Conservation (phyloP, 2,329 filamentous ascomycete species). For the Microdochium trichocladiopsis region DNA sequence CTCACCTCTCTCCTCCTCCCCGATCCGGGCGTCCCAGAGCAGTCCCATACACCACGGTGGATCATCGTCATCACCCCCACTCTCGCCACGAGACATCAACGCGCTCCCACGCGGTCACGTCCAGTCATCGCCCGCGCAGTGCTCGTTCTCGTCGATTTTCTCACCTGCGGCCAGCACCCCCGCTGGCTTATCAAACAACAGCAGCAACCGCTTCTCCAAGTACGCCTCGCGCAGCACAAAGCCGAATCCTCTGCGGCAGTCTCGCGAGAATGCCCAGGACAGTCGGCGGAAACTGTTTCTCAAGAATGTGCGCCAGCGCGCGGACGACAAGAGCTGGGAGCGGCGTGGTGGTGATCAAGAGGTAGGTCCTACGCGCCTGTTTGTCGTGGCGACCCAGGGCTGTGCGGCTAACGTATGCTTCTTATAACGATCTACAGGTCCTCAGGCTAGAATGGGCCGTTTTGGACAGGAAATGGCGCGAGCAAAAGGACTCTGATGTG, state of each 20-base stretch:
- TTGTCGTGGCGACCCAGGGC: neutral
- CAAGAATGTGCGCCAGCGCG: slow-evolving; percentile 54
- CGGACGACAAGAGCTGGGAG: slow-evolving; percentile 53
- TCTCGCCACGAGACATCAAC: slow-evolving; percentile 36
- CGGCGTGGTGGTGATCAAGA: slow-evolving; percentile 57
- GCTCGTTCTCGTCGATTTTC: slow-evolving; percentile 10
- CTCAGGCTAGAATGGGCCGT: slow-evolving; percentile 34
- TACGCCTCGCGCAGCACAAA: slow-evolving; percentile 50
- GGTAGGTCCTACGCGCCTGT: slow-evolving; percentile 19
- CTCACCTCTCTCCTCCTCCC: slow-evolving; percentile 54
- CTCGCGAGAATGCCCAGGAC: slow-evolving; percentile 56
- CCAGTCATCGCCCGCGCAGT: slow-evolving; percentile 27
- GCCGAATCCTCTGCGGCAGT: slow-evolving; percentile 55
- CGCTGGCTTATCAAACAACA: slow-evolving; percentile 28
- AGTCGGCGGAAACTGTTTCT: slow-evolving; percentile 62
- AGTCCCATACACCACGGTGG: neutral
- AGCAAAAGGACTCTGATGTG: slow-evolving; percentile 29
- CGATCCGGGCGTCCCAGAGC: slow-evolving; percentile 44
- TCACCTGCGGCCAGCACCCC: slow-evolving; percentile 13
- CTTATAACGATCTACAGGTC: slow-evolving; percentile 15
- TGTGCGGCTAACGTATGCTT: neutral
- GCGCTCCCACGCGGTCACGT: slow-evolving; percentile 23
- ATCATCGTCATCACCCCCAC: slow-evolving; percentile 19
- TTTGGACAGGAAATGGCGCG: slow-evolving; percentile 26
- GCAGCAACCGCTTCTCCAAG: slow-evolving; percentile 16